phyloP scores from a whole-genome alignment of 257 asterid genomes.

The Euphrasia confusa region DNA sequence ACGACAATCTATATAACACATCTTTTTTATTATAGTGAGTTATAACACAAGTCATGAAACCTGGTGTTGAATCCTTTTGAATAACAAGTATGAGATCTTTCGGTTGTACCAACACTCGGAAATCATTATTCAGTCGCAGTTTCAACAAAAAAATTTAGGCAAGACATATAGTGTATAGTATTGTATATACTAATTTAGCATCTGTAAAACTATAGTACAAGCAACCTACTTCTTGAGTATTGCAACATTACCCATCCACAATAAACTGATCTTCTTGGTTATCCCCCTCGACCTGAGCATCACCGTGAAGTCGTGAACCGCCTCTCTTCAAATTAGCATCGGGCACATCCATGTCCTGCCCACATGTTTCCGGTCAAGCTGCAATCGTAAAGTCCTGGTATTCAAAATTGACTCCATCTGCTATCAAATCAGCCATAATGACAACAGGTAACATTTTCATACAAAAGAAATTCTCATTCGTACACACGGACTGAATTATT shows the following conservation, averaged over 20 bases:
- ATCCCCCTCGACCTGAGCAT: constrained; percentile 81
- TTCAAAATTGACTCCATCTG: constrained; percentile 46
- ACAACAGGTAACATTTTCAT: constrained; percentile 13
- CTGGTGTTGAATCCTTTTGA: not conserved
- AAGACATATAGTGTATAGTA: constrained; percentile 22
- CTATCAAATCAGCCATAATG: constrained; percentile 51
- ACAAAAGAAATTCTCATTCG: too few relatives aligned
- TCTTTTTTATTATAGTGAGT: not conserved
- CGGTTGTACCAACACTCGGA: constrained; percentile 15
- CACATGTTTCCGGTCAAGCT: constrained; percentile 40
- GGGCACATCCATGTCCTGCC: constrained; percentile 62
- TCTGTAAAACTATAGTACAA: constrained; percentile 27
- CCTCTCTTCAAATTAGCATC: constrained; percentile 30
- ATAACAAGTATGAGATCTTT: constrained; percentile 1
- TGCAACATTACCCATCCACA: constrained; percentile 61
- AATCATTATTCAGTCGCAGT: constrained; percentile 20
- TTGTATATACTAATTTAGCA: not conserved
- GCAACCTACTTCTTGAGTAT: not conserved
- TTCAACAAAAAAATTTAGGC: constrained; percentile 27
- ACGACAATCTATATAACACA: not conserved
- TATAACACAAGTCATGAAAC: too few relatives aligned
- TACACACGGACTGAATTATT: too few relatives aligned
- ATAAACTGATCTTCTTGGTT: constrained; percentile 94
- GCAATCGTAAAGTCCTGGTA: constrained; percentile 24
- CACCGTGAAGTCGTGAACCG: constrained; percentile 45